Evolutionary conservation across 176 grass and related monocot genomes (phyloP).

Genomic region (Bonia amplexicaulis): DNA sequence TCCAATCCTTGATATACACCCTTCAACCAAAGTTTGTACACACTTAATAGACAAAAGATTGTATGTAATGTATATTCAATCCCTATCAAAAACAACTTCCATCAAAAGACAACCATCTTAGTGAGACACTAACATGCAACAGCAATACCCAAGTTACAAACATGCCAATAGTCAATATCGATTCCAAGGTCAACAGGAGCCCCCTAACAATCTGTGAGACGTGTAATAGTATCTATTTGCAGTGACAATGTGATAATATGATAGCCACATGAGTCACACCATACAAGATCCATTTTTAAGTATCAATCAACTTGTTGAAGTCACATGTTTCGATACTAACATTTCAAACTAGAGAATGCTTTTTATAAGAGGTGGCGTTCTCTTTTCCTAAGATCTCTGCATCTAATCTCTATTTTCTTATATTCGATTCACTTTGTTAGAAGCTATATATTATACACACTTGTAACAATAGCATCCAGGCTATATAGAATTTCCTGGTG

Average conservation of each 20-base stretch:
- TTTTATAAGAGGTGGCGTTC: neutral
- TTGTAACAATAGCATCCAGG: neutral
- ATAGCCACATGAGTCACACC: neutral
- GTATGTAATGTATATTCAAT: neutral
- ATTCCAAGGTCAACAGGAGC: neutral
- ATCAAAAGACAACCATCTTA: neutral
- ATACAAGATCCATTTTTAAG: neutral
- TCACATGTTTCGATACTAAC: neutral
- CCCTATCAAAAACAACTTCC: neutral
- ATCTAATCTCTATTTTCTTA: neutral
- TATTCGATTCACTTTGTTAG: neutral
- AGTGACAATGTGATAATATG: neutral
- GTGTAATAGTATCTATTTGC: neutral
- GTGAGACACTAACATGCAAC: neutral
- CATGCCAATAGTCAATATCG: neutral
- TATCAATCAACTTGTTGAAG: neutral
- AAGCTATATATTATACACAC: neutral
- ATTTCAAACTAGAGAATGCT: neutral
- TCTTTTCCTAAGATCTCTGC: neutral
- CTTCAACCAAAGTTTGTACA: neutral
- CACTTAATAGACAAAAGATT: neutral
- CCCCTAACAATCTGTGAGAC: neutral
- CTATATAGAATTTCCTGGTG: neutral
- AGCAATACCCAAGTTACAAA: neutral
- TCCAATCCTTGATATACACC: neutral